These are phyloP conservation scores for Drosera capensis DNA, from an alignment of 148 eudicot genomes.

Conservation along the genomic window DNA sequence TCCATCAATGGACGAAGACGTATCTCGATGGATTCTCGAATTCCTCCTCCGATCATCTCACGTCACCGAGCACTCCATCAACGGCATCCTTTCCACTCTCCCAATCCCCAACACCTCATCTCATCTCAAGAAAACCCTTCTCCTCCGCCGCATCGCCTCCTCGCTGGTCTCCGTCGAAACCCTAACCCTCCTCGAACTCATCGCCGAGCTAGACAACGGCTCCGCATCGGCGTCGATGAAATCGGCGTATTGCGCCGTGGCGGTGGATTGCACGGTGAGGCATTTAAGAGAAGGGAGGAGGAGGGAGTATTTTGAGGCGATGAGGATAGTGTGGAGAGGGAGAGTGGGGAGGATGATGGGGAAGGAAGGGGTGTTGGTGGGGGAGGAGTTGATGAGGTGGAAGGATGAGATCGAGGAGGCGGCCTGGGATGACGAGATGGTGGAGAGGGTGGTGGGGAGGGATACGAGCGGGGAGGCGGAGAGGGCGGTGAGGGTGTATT, in stretches of 20 bases:
- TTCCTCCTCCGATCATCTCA: slow-evolving; percentile 30
- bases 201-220: slow-evolving; percentile 29
- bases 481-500: slow-evolving; percentile 26
- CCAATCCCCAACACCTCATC: slow-evolving; percentile 19
- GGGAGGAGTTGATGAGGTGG: slow-evolving; percentile 32
- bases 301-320: slow-evolving; percentile 23
- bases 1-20: slow-evolving; percentile 37
- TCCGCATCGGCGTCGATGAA: slow-evolving; percentile 28
- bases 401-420: slow-evolving; percentile 41
- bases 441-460: slow-evolving; percentile 20
- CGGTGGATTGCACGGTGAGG: slow-evolving; percentile 45
- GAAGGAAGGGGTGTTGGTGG: slow-evolving; percentile 21
- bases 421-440: slow-evolving; percentile 19
- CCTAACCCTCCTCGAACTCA: slow-evolving; percentile 28
- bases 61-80: slow-evolving; percentile 19
- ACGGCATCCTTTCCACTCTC: slow-evolving; percentile 14
- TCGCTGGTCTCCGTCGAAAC: slow-evolving; percentile 16
- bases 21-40: slow-evolving; percentile 43
- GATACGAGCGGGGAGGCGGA: slow-evolving; percentile 27
- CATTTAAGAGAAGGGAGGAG: slow-evolving; percentile 11
- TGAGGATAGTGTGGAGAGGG: slow-evolving; percentile 43
- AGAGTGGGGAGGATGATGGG: slow-evolving; percentile 25
- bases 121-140: slow-evolving; percentile 23
- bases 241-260: slow-evolving; percentile 46
- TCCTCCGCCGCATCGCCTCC: slow-evolving; percentile 32